Base-by-base conservation (phyloP, 1,139 yeast species). In the Candida freyschussii region DNA sequence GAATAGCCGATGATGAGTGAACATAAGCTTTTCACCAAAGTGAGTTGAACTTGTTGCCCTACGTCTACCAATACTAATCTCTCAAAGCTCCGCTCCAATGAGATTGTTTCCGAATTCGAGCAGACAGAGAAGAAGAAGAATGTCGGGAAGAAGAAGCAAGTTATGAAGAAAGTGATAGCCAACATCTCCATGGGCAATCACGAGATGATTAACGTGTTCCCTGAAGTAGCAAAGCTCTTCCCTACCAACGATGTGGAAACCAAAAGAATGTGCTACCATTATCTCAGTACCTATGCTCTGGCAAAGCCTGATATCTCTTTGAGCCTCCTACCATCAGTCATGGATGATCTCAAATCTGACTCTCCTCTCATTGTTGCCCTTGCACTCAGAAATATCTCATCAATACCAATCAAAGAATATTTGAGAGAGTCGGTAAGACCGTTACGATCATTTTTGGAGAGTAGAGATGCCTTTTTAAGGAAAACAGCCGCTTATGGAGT, bases 141-240 rank as follows among this genome's bases (percentile, higher is more conserved):
- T 33, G 48, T 46, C 5, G 41, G 65, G 60, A 55, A 67, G 38
- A 65, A 78, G 50, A 78, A 75, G 53, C 60, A 70, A 15, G 78
- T 86, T 1, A 62, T 91, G 45, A 80, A 79, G 56, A 83, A 83
- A 53, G 71, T 86, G 19, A 69, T 87, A 7, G 94, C 95, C 27
- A 89, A 87, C 55, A 70, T 86, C 59, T 80, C 93, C 5, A 67
- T 87, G 60, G 87, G 87, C 37, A 86, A 86, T 53, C 69, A 71
- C 43, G 96, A 89, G 51, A 72, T 87, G 74, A 67, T 76, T 9
- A 53, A 64, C 23, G 54, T 89, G 39, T 72, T 80, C 53, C 78
- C 81, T 1, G 94, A 83, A 29, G 71, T 89, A 10, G 55, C 83
- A 7, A 63, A 63, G 21, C 65, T 83, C 36, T 69, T 85, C 66